Evolutionary conservation across 441 rosid genomes (phyloP), one percentile per base, ranked within the genome.

Genomic region (Pelargonium australe): DNA sequence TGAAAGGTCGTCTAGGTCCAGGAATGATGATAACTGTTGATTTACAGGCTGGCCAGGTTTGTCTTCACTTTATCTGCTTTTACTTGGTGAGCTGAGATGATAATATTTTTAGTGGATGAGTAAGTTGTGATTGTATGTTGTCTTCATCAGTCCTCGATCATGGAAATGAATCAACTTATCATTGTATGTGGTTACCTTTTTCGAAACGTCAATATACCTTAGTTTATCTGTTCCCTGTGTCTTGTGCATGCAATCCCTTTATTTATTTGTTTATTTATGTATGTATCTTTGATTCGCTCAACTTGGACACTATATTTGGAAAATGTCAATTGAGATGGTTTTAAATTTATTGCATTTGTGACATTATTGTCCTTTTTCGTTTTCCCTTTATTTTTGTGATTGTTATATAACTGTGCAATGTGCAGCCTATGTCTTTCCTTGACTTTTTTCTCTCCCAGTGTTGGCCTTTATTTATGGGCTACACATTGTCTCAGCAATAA

Each of bases 1-100:
- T 85, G 95, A 95, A 95, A 81, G 99, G 98, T 51, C 96, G 98
- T 70, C 85, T 95, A 51, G 99, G 99, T 79, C 99, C 99, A 20
- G 99, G 99, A 75, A 95, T 95, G 99, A 95, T 95, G 99, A 92
- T 95, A 76, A 70, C 95, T 67, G 99, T 82, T 74, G 98, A 95
- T 82, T 77, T 95, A 79, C 81, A 68, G 53, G 82, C 82, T 81
- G 99, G 99, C 70, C 95, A 92, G 99, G 99, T 92, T 71, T 65
- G 89, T 86, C 75, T 31, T 64, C 75, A 14, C 67, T 77, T 76
- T 76, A 8, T 78, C 41, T 64, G 19, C 16, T 45, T 68, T 40
- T 65, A 16, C 34, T 67, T 19, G 12, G 23, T 72, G 53, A 13
- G 5, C 65, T 72, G 63, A 13, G 5, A 44, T 63, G 34, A 63